Evolutionary conservation across 805 yeast species (phyloP), one percentile per base, ranked within the genome.

Genomic region (Scheffersomyces coipomensis): DNA sequence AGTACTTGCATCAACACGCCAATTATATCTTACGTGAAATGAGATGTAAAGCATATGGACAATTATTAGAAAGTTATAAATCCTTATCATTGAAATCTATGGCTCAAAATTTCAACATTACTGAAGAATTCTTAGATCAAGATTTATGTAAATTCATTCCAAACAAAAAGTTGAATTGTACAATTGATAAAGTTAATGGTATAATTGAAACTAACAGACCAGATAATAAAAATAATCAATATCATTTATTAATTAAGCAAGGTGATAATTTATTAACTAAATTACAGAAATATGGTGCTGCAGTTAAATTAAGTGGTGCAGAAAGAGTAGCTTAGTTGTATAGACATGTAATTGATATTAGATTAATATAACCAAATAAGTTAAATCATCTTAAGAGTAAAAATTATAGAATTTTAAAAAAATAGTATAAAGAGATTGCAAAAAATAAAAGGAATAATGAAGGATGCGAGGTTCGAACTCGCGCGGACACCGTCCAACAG

Each of bases 181-280:
- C 93, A 37, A 88, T 93, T 56, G 99, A 93, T 62, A 80, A 88
- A 57, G 98, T 93, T 37, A 88, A 89, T 62, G 98, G 95, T 11
- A 88, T 93, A 45, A 87, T 93, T 47, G 95, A 88, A 61, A 93
- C 99, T 13, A 93, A 89, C 64, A 78, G 98, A 51, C 97, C 97
- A 2, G 99, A 93, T 62, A 89, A 85, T 68, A 93, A 93, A 67
- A 91, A 93, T 59, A 85, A 88, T 40, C 98, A 91, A 66, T 93
- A 90, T 63, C 96, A 89, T 59, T 64, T 73, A 46, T 75, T 93
- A 55, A 82, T 93, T 54, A 89, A 88, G 64, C 95, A 85, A 59
- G 98, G 99, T 46, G 99, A 93, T 58, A 80, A 83, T 2, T 73
- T 93, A 53, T 78, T 93, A 60, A 91, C 99, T 13, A 93, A 91